Evolutionary conservation across 495 filamentous ascomycete species (phyloP), one percentile per base, ranked within the genome.

Genomic region (Annulohypoxylon moriforme): DNA sequence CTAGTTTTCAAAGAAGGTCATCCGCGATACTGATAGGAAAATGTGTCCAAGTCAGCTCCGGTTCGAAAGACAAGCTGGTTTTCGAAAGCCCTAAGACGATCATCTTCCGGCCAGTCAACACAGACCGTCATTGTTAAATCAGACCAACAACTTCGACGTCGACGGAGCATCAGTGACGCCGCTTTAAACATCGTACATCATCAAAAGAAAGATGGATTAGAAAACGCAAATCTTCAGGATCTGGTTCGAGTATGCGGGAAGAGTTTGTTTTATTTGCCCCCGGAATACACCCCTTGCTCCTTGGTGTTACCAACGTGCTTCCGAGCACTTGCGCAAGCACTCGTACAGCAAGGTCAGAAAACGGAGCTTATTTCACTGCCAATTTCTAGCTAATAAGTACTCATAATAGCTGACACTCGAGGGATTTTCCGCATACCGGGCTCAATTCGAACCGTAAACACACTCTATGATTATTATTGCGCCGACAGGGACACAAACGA

Each of bases 171-270:
- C 57, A 84, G 85, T 64, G 76, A 92, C 74, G 57, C 84, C 13
- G 82, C 80, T 34, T 68, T 87, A 74, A 86, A 86, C 50, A 77
- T 82, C 67, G 83, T 82, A 52, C 79, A 79, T 46, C 69, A 71
- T 22, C 63, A 73, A 20, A 87, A 82, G 60, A 86, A 83, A 74
- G 87, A 88, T 63, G 85, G 80, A 13, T 75, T 93, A 58, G 88
- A 86, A 73, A 88, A 87, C 49, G 87, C 86, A 71, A 83, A 86
- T 38, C 68, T 95, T 27, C 86, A 90, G 67, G 86, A 83, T 59
- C 80, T 94, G 25, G 86, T 92, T 60, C 86, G 90, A n/a, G 80
- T 96, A 42, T 92, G 92, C 50, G 92, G 93, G 18, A 87, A 89
- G 76, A 90, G 89, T 74, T 81, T 87, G 40, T 79, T 96, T 36